phyloP scores from a whole-genome alignment of 2,329 filamentous ascomycete genomes.

The Fusarium oligoseptatum region DNA sequence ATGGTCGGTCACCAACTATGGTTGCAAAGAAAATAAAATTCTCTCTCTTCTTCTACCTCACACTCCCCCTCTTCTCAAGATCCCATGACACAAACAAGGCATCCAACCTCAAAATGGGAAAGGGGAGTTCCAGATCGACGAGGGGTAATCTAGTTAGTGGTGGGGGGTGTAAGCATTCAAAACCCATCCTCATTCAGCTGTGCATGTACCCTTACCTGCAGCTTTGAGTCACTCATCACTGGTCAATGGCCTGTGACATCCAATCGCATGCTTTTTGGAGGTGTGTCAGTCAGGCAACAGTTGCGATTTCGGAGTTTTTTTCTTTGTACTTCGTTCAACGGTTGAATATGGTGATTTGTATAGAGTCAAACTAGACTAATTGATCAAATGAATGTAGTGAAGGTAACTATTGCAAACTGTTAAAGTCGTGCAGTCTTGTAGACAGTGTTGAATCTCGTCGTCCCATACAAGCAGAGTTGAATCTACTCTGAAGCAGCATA shows the following conservation, averaged over 20 bases:
- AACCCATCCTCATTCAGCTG: not conserved
- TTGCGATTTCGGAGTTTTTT: constrained; percentile 7
- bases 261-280: constrained; percentile 7
- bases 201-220: not conserved
- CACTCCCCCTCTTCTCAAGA: not conserved
- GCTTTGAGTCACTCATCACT: constrained; percentile 28
- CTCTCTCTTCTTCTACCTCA: constrained; percentile 17
- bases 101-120: constrained; percentile 6
- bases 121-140: not conserved
- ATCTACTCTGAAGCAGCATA: constrained; percentile 11
- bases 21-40: not conserved
- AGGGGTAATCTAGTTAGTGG: not conserved
- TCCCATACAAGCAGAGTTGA: too few relatives aligned
- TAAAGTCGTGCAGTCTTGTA: constrained; percentile 22
- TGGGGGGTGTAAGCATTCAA: not conserved
- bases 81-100: constrained; percentile 37
- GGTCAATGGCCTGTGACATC: constrained; percentile 2
- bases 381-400: constrained; percentile 21
- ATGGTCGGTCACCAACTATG: not conserved
- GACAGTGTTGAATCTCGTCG: too few relatives aligned
- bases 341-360: not conserved
- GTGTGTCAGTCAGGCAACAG: not conserved
- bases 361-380: constrained; percentile 11
- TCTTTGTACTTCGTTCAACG: not conserved
- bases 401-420: constrained; percentile 23